Base-by-base conservation (phyloP, 2,329 filamentous ascomycete species). In the Exophiala sp. region DNA sequence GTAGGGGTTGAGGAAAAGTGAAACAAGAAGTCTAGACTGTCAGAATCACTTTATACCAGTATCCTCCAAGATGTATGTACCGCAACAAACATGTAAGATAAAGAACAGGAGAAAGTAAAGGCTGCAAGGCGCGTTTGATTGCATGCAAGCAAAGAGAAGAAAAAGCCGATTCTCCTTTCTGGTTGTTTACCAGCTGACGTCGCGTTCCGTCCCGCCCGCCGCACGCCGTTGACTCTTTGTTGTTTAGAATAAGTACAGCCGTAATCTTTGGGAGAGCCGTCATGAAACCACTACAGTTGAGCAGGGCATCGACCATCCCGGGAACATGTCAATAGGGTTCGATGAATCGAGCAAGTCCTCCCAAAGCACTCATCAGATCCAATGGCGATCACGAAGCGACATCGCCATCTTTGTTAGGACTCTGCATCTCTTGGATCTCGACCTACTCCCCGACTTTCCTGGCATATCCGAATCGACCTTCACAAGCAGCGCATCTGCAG, bases 401-500 rank as follows among this genome's bases (percentile, higher is more conserved):
- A 63, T 84, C 29, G 68, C 75, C 13, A 73, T 89, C 9, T 93
- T 96, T 65, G 72, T 95, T 45, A 88, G 84, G 29, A 95, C 95
- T 64, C 69, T 96, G 34, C 85, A 83, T 32, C 78, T 97, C 2
- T 76, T 98, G 21, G 81, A 94, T 61, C 77, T 97, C 23, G 86
- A 95, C 62, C 71, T 77, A 43, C 77, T 77, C 0, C 73, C 80
- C 1, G 88, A 94, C 68, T 96, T 90, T 86, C 91, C 91, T 0
- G 76, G 70, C 14, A 85, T 96, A 49, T 82, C 79, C 1, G 65
- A 75, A 0, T 75, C 83, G 43, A 86, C 85, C 1, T 88, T 97
- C 64, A 79, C 80, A 2, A 73, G 34, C 76, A 2, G 82, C 34
- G 19, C 34, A 37, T 18, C 14, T 16, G 19, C 34, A 18, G 18